A percentile compares a stretch with the other conserved stretches of the same genome.
phyloP scores from a whole-genome alignment of 176 grass and related monocot species.

The Zoysia pacifica region DNA sequence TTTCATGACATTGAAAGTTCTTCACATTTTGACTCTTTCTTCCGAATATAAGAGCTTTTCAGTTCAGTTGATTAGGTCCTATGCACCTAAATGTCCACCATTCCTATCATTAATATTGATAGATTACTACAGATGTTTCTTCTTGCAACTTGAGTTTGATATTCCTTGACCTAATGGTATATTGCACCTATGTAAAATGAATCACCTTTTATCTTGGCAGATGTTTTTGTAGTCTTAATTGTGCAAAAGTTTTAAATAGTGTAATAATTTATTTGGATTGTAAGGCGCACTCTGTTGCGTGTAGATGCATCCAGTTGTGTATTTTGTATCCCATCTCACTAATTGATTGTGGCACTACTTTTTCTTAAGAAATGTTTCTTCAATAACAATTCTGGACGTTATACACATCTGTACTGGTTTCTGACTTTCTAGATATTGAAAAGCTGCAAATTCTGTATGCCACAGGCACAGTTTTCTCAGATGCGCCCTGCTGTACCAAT shows the following conservation, averaged over 20 bases:
- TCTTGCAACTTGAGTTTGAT: neutral
- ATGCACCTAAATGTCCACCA: neutral
- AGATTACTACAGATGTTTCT: neutral
- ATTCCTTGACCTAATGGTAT: neutral
- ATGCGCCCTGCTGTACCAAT: slow-evolving; percentile 74
- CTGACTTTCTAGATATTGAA: slow-evolving; percentile 14
- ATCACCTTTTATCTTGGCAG: neutral
- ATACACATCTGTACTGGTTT: neutral
- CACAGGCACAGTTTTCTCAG: slow-evolving; percentile 85
- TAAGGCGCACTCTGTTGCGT: neutral
- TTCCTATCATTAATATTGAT: neutral
- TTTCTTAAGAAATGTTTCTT: neutral
- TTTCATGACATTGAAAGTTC: neutral
- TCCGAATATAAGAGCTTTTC: neutral
- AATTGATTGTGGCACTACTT: neutral
- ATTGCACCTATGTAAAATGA: neutral
- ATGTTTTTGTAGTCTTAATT: neutral
- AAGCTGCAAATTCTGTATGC: slow-evolving; percentile 18
- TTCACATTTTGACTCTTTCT: neutral
- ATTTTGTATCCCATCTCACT: neutral
- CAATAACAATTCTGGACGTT: neutral
- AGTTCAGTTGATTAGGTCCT: neutral
- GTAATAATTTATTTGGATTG: neutral
- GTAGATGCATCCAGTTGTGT: neutral
- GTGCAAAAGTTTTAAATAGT: neutral